Base-by-base conservation (phyloP, 2,329 filamentous ascomycete genomes). In the Pseudogymnoascus sp. region DNA sequence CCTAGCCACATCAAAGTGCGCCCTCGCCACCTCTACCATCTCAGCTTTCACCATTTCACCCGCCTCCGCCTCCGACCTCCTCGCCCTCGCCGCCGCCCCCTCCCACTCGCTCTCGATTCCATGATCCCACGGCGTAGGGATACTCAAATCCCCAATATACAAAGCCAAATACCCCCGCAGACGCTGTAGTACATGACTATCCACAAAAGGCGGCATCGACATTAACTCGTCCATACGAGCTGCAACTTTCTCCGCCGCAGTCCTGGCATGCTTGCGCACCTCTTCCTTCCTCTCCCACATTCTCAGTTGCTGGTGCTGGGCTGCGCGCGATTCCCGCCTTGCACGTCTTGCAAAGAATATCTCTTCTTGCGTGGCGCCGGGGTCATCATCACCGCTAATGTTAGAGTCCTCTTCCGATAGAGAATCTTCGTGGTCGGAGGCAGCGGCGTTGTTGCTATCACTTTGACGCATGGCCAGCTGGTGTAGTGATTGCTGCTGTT, bases 161-260 rank as follows among this genome's bases (percentile, higher is more conserved):
- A 94, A 77, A 0, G 85, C 84, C 5, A 92, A 75, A 81, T 91
- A 90, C 7, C 83, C 91, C 60, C 90, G 81, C 25, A 96, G 76
- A 58, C 87, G 79, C 51, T 92, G 77, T 64, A 96, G 76, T 64
- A 86, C 83, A 4, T 78, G 74, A 67, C 86, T 86, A 62, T 86
- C 84, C 31, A 85, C 85, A 70, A 86, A 96, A 0, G 91, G 91
- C 25, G 85, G 80, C 36, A 82, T 86, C 42, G 82, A 79, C 74
- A 95, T 82, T 29, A 91, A 69, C 48, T 83, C 80, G 70, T 95
- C 90, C 79, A 96, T 85, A 29, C 86, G 82, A 5, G 78, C 75
- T 3, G 86, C 85, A 61, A 96, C 82, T 15, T 84, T 80, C 65
- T 80, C 78, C 63, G 90, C 85, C 55, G 81, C 78, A 3, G 9